phyloP scores from a whole-genome alignment of 2,329 filamentous ascomycete genomes.

The Parastagonospora nodorum region DNA sequence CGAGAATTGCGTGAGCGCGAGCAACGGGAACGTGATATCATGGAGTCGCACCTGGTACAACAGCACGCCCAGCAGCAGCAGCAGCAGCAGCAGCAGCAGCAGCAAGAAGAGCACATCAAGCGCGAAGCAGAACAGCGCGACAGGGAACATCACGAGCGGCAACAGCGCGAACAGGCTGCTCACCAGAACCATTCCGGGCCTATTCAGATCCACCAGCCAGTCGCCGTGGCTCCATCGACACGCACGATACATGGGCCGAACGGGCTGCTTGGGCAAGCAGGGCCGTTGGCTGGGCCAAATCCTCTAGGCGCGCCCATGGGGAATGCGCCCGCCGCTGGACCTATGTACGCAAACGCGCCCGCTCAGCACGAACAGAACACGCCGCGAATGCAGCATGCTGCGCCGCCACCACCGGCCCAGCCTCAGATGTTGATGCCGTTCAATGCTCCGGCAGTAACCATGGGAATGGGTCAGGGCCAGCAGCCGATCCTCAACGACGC shows the following conservation, averaged over 20 bases:
- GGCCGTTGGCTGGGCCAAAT: slow-evolving; percentile 55
- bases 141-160: slow-evolving; percentile 59
- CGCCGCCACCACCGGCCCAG: slow-evolving; percentile 58
- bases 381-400: slow-evolving; percentile 65
- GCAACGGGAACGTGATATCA: slow-evolving; percentile 56
- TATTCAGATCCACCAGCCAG: slow-evolving; percentile 91
- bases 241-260: slow-evolving; percentile 89
- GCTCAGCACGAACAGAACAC: slow-evolving; percentile 62
- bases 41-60: slow-evolving; percentile 54
- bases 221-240: slow-evolving; percentile 74
- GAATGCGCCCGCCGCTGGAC: slow-evolving; percentile 63
- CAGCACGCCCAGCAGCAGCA: slow-evolving; percentile 49
- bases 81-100: slow-evolving; percentile 51
- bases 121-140: slow-evolving; percentile 56
- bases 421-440: slow-evolving; percentile 59
- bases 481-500: slow-evolving; percentile 87
- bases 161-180: slow-evolving; percentile 69
- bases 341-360: slow-evolving; percentile 74
- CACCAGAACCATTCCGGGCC: slow-evolving; percentile 89
- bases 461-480: slow-evolving; percentile 73
- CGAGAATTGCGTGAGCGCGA: slow-evolving; percentile 53
- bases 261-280: slow-evolving; percentile 71
- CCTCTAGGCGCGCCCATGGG: slow-evolving; percentile 59
- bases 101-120: slow-evolving; percentile 59
- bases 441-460: slow-evolving; percentile 53